Base-by-base conservation (phyloP, 2,329 filamentous ascomycete genomes). In the Fusarium penzigii region DNA sequence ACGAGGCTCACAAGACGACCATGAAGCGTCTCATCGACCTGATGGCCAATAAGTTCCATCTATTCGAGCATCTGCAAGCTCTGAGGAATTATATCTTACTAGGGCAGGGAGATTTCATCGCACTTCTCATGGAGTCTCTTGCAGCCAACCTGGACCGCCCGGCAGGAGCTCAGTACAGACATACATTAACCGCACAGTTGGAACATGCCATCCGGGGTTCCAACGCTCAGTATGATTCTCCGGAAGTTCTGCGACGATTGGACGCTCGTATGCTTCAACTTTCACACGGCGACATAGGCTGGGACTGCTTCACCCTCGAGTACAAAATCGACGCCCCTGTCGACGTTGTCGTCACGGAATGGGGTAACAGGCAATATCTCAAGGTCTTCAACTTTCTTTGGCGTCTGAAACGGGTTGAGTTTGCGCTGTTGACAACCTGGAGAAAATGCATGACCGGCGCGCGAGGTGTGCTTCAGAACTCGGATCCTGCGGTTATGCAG, bases 371-470 rank as follows among this genome's bases (percentile, higher is more conserved):
- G 17, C 93, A 99, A 69, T 99, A 99, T 69, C 86, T 99, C 63
- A 97, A 97, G 69, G 91, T 99, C 10, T 99, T 99, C 82, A 99
- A 99, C 73, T 97, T 99, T 68, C 81, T 99, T 3, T 99, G 94
- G 93, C 88, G 94, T 57, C 91, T 99, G 67, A 99, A 99, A 75
- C 88, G 94, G 29, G 94, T 99, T 46, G 94, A 99, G 67, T 99
- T 97, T 66, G 92, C 90, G 0, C 82, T 99, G 2, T 84, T 88
- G 6, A 91, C 89, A 12, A 94, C 91, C 39, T 99, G 94, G 92
- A 86, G 94, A 51, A 89, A 92, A 59, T 96, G 89, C 72, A 97
- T 97, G 86, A 99, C 94, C 0, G 94, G 94, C 42, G 86, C 92
- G 4, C 84, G 94, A 54, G 92, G 93, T n/a, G 92, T 97, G 1